Percentiles rank a stretch among this genome's conserved stretches.
phyloP scores from a whole-genome alignment of 1,284 basidiomycete species.

The Agroathelia rolfsii region DNA sequence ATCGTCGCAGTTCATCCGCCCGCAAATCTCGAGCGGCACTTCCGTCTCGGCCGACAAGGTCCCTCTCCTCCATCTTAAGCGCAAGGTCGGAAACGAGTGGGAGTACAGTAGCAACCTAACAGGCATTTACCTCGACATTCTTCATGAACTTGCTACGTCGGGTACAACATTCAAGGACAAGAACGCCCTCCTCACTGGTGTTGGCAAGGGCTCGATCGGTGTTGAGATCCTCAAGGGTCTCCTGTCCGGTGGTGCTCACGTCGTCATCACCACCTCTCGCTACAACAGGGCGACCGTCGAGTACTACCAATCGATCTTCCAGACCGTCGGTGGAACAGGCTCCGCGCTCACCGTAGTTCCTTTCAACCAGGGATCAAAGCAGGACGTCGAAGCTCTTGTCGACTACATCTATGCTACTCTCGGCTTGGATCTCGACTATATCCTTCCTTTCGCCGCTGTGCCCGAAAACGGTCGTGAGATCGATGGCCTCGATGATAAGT shows the following conservation, averaged over 20 bases:
- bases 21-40: constrained; percentile 69
- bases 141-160: constrained; percentile 96
- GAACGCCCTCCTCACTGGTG: constrained; percentile 95
- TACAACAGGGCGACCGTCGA: constrained; percentile 92
- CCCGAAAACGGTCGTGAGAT: constrained; percentile 99
- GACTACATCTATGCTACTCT: constrained; percentile 97
- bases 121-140: constrained; percentile 88
- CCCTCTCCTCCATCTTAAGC: constrained; percentile 92
- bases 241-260: constrained; percentile 90
- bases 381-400: constrained; percentile 93
- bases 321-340: constrained; percentile 88
- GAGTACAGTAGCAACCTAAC: constrained; percentile 97
- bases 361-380: constrained; percentile 97
- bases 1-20: constrained; percentile 90
- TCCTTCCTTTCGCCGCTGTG: constrained; percentile 95
- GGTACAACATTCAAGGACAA: constrained; percentile 98
- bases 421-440: constrained; percentile 94
- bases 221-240: constrained; percentile 96
- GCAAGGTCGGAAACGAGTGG: constrained; percentile 94
- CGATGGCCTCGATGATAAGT: constrained; percentile 92
- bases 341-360: constrained; percentile 95
- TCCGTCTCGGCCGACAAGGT: constrained; percentile 84
- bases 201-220: constrained; percentile 95
- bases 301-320: constrained; percentile 98
- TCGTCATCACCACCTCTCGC: constrained; percentile 94